phyloP scores from a whole-genome alignment of 2,329 filamentous ascomycete species.

The Scytalidium sp. region DNA sequence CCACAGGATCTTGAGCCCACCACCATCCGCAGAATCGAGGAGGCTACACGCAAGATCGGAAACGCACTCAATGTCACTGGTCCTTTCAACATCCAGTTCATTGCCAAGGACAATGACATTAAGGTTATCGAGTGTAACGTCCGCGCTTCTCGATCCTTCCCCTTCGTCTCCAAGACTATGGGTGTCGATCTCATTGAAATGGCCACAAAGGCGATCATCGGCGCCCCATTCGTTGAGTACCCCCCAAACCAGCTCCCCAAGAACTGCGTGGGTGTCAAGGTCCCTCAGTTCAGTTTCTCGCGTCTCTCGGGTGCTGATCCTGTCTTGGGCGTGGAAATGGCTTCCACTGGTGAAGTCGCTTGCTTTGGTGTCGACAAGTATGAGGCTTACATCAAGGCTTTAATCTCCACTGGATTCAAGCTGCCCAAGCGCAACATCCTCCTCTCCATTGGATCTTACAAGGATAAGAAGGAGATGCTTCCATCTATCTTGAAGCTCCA shows the following conservation, averaged over 20 bases:
- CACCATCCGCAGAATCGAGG: slow-evolving; percentile 87
- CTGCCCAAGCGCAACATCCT: slow-evolving; percentile 94
- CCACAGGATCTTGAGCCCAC: slow-evolving; percentile 89
- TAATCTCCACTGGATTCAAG: slow-evolving; percentile 94
- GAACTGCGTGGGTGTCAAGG: slow-evolving; percentile 93
- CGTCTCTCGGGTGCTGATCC: slow-evolving; percentile 94
- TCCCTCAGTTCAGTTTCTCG: slow-evolving; percentile 98
- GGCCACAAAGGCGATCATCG: slow-evolving; percentile 96
- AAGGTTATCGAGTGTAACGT: slow-evolving; percentile 99
- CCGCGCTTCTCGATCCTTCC: slow-evolving; percentile 91
- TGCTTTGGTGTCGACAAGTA: slow-evolving; percentile 96
- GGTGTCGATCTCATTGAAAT: slow-evolving; percentile 96
- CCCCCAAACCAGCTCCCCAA: slow-evolving; percentile 72
- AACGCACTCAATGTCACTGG: slow-evolving; percentile 93
- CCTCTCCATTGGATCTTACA: slow-evolving; percentile 93
- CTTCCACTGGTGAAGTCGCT: slow-evolving; percentile 95
- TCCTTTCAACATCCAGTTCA: slow-evolving; percentile 99
- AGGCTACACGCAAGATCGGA: slow-evolving; percentile 93
- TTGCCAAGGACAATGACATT: slow-evolving; percentile 98
- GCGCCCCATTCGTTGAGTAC: slow-evolving; percentile 77
- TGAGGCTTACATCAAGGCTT: slow-evolving; percentile 94
- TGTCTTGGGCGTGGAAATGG: slow-evolving; percentile 97
- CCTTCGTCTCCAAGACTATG: slow-evolving; percentile 98
- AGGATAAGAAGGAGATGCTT: slow-evolving; percentile 97
- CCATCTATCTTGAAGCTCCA: slow-evolving; percentile 88